Base-by-base conservation (phyloP, 2,329 filamentous ascomycete genomes). In the Botrytis elliptica region DNA sequence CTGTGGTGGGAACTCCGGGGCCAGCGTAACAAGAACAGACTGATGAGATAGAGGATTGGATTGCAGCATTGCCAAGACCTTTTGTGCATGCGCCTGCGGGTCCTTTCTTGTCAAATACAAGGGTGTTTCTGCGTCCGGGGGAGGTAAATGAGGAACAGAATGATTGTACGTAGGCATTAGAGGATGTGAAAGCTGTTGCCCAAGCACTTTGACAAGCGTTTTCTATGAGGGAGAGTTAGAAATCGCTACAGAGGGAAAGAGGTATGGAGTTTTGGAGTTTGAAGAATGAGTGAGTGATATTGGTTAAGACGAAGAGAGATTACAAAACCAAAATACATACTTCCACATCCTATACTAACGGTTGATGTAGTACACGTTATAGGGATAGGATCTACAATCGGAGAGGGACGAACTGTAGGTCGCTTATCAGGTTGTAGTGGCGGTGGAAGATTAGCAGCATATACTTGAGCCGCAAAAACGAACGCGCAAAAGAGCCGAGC, bases 121-220 rank as follows among this genome's bases (percentile, higher is more conserved):
- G 29, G 1, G 29, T 42, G 1, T 36, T 59, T 36, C 16, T 42
- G 52, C 67, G 60, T 20, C 38, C 25, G 12, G 25, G 20, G 1
- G 44, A 49, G 10, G 69, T 71, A 36, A 52, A 71, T 7, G 69
- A 71, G 10, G 55, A 49, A 33, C 57, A 71, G 25, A 71, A 71
- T 5, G 25, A 46, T 20, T 63, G 40, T 0, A 71, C 5, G 33
- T 71, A 64, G 22, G 25, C 3, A 16, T 44, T 49, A 42, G 55
- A 60, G 4, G 69, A 62, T 12, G 57, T 71, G 29, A 60, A 64
- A n/a, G 55, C 33, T 63, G 69, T 63, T 9, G 57, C 57, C 69
- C 69, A 71, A n/a, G 69, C 57, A 52, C 42, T 71, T 49, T 71
- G 55, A 9, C 57, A 71, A 14, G 42, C 22, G 22, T 71, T 71